Evolutionary conservation across 1,284 basidiomycete genomes (phyloP), one percentile per base, ranked within the genome.

Genomic region (Boletus hoseneyae): DNA sequence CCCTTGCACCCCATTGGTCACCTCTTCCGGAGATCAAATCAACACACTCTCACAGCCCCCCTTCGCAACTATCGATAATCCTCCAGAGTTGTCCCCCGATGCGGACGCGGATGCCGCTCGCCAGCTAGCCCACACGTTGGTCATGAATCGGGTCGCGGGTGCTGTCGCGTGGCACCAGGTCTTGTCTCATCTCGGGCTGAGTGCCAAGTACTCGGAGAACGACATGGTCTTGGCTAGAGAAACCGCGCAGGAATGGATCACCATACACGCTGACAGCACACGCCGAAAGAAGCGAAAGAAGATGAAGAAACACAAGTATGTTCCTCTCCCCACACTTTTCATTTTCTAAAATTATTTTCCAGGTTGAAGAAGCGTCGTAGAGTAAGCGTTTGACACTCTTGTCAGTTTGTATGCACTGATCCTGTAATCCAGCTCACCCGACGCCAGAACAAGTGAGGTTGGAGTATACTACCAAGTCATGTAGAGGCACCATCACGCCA

Each of bases 261-360:
- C 79, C 35, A 77, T 88, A 29, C 69, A 79, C 64, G 74, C 88
- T 72, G 89, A 92, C 60, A 91, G 89, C 59, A 82, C 79, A 23
- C 87, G 85, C 74, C 80, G 89, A 68, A 92, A 92, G 76, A 77
- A 81, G 59, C 75, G 81, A 73, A 89, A 82, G 79, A 91, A 90
- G 80, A 92, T 92, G 86, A 89, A 87, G 79, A 92, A 90, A 71
- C 90, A 92, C 65, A 92, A 92, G 88, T 90, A 65, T 69, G 85
- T 75, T n/a, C 15, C 13, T 33, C 47, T n/a, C 25, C 29, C 47
- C 46, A 19, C 33, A 6, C 3, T 21, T 15, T 39, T 35, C 41
- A 23, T 38, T 29, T 47, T 54, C 36, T 53, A 27, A 64, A 23
- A 13, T 35, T 18, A 19, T 10, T 18, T 46, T 29, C 30, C 42